Evolutionary conservation across 2,329 filamentous ascomycete genomes (phyloP), one percentile per base, ranked within the genome.

Genomic region (Fusarium veterinarium): DNA sequence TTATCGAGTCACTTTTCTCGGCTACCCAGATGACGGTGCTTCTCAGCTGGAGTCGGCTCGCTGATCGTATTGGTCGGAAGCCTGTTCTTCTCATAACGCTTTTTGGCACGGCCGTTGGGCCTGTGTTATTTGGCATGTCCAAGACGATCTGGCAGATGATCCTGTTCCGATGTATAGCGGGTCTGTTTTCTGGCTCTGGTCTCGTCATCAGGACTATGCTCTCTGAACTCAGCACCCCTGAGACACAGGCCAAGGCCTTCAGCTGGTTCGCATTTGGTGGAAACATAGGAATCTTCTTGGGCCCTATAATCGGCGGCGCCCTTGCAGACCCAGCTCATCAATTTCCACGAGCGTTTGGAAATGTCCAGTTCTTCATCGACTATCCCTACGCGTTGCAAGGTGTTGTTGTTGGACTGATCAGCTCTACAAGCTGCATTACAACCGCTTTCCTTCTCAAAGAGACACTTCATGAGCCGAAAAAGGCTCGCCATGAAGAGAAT

Each of bases 161-260:
- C 8, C 44, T 92, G 19, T 91, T 91, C 70, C 87, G 93, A 37
- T 93, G 91, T 74, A 73, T 92, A 20, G 92, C 91, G 1, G 93
- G 93, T 3, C 80, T 93, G 8, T 95, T 95, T 79, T 90, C 91
- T 0, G 93, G 93, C 0, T 92, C 90, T 11, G 86, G 93, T 52
- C 89, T 95, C 59, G 92, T 93, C 10, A 89, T 95, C 61, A 87
- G 93, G 33, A 91, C 93, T 11, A 95, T 95, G 91, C 86, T 95
- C 35, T 88, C 89, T 23, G 93, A 96, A 81, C 89, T 91, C 73
- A 92, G 90, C 79, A 93, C 91, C 0, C 82, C 87, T 9, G 86
- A 88, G 69, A 95, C 91, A 0, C 93, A 95, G 80, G 93, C 93
- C 0, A 83, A 86, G 33, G 90, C 91, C 0, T 96, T 95, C 77